A percentile compares a stretch with the other conserved stretches of the same genome.
These are phyloP conservation scores for Parathielavia appendiculata DNA, from an alignment of 495 filamentous ascomycete species.

Conservation along the genomic window DNA sequence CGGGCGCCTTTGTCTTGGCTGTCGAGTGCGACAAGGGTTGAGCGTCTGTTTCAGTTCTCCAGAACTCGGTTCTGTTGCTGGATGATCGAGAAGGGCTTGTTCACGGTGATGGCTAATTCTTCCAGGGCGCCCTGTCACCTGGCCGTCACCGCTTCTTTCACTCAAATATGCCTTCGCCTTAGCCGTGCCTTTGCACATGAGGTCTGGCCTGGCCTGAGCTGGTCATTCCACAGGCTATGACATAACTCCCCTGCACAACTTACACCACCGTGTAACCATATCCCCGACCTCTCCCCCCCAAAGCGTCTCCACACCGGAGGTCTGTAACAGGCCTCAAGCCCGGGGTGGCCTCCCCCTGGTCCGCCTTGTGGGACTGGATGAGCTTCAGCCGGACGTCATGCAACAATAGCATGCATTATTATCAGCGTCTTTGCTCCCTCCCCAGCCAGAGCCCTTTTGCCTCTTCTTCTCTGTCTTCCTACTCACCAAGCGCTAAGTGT, in stretches of 20 bases:
- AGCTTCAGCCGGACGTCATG: slow-evolving; percentile 34
- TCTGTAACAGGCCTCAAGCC: slow-evolving; percentile 38
- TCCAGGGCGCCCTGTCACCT: too few relatives aligned
- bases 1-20: slow-evolving; percentile 23
- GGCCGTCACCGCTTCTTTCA: too few relatives aligned
- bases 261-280: slow-evolving; percentile 19
- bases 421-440: slow-evolving; percentile 25
- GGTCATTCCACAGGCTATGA: slow-evolving; percentile 1
- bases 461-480: slow-evolving; percentile 37
- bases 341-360: slow-evolving; percentile 25
- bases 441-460: slow-evolving; percentile 29
- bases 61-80: slow-evolving; percentile 10
- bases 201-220: background rate
- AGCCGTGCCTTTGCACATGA: background rate
- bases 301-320: slow-evolving; percentile 28
- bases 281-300: slow-evolving; percentile 22
- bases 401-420: slow-evolving; percentile 36
- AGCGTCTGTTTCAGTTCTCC: slow-evolving; percentile 27
- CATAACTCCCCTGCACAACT: slow-evolving; percentile 17
- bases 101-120: too few relatives aligned
- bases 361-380: slow-evolving; percentile 34
- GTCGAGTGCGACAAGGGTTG: slow-evolving; percentile 16
- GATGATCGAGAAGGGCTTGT: slow-evolving; percentile 9
- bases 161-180: background rate
- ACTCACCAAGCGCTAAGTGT: slow-evolving; percentile 36